Percentiles rank a stretch among this genome's conserved stretches.
These are phyloP conservation scores for Trichophyton benhamiae DNA, from an alignment of 2,329 filamentous ascomycete genomes.

Conservation along the genomic window DNA sequence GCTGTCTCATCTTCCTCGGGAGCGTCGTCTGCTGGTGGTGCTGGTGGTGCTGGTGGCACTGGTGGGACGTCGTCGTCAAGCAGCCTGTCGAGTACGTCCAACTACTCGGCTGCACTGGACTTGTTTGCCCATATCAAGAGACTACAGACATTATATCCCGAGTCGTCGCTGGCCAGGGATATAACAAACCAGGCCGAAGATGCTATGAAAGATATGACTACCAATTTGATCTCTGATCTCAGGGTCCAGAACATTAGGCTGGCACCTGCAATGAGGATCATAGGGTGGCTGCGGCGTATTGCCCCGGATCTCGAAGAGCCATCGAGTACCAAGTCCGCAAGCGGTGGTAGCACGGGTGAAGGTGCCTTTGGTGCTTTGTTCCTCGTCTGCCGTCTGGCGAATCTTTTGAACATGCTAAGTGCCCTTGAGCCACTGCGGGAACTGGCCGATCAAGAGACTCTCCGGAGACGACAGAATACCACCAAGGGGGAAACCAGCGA, in stretches of 20 bases:
- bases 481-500: constrained; percentile 15
- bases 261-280: constrained; percentile 76
- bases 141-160: constrained; percentile 67
- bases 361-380: constrained; percentile 71
- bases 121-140: constrained; percentile 87
- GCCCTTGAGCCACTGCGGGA: constrained; percentile 76
- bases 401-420: constrained; percentile 64
- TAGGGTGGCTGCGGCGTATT: constrained; percentile 80
- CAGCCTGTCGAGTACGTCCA: constrained; percentile 41
- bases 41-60: background rate
- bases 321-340: constrained; percentile 14
- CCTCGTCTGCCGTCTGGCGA: constrained; percentile 71
- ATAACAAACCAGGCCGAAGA: constrained; percentile 68
- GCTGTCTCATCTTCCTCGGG: constrained; percentile 41
- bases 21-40: constrained; percentile 18
- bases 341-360: constrained; percentile 34
- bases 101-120: constrained; percentile 81
- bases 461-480: constrained; percentile 28
- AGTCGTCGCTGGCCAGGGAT: constrained; percentile 60
- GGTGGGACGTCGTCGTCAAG: constrained; percentile 13
- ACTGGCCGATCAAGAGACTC: constrained; percentile 74
- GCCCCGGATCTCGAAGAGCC: constrained; percentile 60
- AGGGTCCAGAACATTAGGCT: constrained; percentile 71
- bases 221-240: constrained; percentile 66
- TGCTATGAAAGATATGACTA: constrained; percentile 78